phyloP scores from a whole-genome alignment of 2,329 filamentous ascomycete genomes.

The Monascus ruber region DNA sequence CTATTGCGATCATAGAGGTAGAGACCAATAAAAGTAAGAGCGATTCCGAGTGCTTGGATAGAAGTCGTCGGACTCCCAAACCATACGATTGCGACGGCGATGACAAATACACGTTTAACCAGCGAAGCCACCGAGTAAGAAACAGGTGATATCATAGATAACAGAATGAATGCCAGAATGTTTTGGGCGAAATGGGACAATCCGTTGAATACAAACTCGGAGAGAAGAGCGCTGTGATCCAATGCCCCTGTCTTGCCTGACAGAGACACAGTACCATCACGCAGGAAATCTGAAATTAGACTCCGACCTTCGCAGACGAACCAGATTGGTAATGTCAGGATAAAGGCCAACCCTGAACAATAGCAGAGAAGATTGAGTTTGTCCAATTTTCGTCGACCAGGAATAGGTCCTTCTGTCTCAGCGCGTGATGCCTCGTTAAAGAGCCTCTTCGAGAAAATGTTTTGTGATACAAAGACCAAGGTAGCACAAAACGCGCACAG shows the following conservation, averaged over 20 bases:
- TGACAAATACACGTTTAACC: slow-evolving; percentile 96
- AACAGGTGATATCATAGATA: slow-evolving; percentile 89
- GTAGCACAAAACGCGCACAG: slow-evolving; percentile 81
- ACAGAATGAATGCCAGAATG: slow-evolving; percentile 81
- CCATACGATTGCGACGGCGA: slow-evolving; percentile 89
- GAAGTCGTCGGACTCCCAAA: slow-evolving; percentile 81
- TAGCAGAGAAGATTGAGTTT: slow-evolving; percentile 96
- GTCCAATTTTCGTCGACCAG: slow-evolving; percentile 66
- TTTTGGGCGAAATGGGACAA: slow-evolving; percentile 95
- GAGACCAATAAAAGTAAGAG: slow-evolving; percentile 77
- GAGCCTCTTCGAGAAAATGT: slow-evolving; percentile 94
- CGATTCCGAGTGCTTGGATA: slow-evolving; percentile 74
- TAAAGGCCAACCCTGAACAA: slow-evolving; percentile 84
- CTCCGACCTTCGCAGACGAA: slow-evolving; percentile 77
- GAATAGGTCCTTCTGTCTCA: slow-evolving; percentile 58
- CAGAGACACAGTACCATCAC: slow-evolving; percentile 67
- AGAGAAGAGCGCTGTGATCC: slow-evolving; percentile 47
- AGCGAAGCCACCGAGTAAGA: slow-evolving; percentile 94
- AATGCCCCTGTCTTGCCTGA: slow-evolving; percentile 64
- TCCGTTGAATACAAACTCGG: slow-evolving; percentile 97
- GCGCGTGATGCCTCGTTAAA: slow-evolving; percentile 89
- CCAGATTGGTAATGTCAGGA: slow-evolving; percentile 85
- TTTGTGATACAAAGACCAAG: slow-evolving; percentile 91
- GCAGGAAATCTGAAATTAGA: slow-evolving; percentile 65
- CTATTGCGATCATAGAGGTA: slow-evolving; percentile 93